Base-by-base conservation (phyloP, 306 rosid genomes). In the Luffa aegyptiaca region DNA sequence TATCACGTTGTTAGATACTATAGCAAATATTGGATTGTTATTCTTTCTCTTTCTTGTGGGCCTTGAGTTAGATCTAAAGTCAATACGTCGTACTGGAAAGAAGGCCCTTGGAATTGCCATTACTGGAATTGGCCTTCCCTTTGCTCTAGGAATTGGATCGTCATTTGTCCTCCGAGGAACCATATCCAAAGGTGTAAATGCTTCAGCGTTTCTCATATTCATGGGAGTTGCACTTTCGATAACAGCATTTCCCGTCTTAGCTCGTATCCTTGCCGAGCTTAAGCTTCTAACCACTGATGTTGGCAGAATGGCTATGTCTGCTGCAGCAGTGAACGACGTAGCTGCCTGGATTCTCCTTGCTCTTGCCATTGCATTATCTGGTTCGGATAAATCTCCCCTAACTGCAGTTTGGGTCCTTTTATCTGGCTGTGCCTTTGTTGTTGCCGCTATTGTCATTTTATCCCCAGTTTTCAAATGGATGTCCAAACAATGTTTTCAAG, bases 281-380 rank as follows among this genome's bases (percentile, higher is more conserved):
- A 94, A 89, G 84, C 97, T 94, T 58, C 81, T 94, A 71, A 94
- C 98, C n/a, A 92, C 97, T 52, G 84, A 85, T 62, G 81, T 90
- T 66, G 98, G 98, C 4, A 80, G 87, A 83, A 79, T 87, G 82
- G 98, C 98, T 26, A 92, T 93, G 97, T 90, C 98, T 11, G 98
- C 97, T 46, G 98, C 98, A 39, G 98, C 98, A 74, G 89, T 94
- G 41, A 94, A 94, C 36, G 98, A 94, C 46, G 88, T 92, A 75
- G 96, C 92, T 41, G 98, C 98, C 26, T 94, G 98, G 98, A 85
- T 94, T 83, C 86, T 94, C 69, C 98, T 94, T 82, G 98, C 98
- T 42, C 87, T 92, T 36, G 97, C 97, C 77, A 80, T 94, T 79
- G 90, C 97, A 76, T 85, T 94, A 52, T 90, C 97, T 3, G 93